Evolutionary conservation across 2,329 filamentous ascomycete species (phyloP), one percentile per base, ranked within the genome.

Genomic region (Sporothrix brunneoviolacea): DNA sequence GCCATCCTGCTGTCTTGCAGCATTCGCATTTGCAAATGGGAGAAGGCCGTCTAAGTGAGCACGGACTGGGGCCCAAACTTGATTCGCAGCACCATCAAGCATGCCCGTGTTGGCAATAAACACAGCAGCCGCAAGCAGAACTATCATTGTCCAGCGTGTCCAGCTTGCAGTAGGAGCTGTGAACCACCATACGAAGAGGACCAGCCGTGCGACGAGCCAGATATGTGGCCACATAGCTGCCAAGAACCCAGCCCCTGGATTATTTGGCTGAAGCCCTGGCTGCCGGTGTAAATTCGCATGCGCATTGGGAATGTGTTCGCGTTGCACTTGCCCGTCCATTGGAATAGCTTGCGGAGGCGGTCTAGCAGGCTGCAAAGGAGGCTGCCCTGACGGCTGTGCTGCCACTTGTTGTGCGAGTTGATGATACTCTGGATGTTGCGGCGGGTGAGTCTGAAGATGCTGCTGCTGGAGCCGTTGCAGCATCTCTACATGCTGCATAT

Each of bases 181-280:
- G 54, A 84, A 83, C 65, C 82, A 80, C 78, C 79, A 84, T 12
- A 84, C 73, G 60, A 84, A 82, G 6, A 79, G 64, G 10, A 71
- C 68, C 8, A 85, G 64, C 8, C 81, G 74, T 32, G 80, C 66
- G 1, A 83, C 57, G 46, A 84, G 69, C 81, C 80, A 84, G 24
- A 84, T 61, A 47, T 83, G 75, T n/a, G 79, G 79, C 69, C 76
- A 77, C n/a, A 79, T 48, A 15, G 71, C 70, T 4, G 67, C 69
- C 42, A 74, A 53, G 16, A 69, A 65, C 3, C 60, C 67, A 1
- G 63, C 62, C 4, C 62, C 64, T 2, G 68, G 68, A 43, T 74
- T 74, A 48, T 66, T 68, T 8, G 62, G 64, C 44, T 70, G 71
- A 22, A 55, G 8, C 12, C 36, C 50, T 3, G 37, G 47, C 7